These are phyloP conservation scores for Didymella segeticola DNA, from an alignment of 2,329 filamentous ascomycete species.

Conservation along the genomic window DNA sequence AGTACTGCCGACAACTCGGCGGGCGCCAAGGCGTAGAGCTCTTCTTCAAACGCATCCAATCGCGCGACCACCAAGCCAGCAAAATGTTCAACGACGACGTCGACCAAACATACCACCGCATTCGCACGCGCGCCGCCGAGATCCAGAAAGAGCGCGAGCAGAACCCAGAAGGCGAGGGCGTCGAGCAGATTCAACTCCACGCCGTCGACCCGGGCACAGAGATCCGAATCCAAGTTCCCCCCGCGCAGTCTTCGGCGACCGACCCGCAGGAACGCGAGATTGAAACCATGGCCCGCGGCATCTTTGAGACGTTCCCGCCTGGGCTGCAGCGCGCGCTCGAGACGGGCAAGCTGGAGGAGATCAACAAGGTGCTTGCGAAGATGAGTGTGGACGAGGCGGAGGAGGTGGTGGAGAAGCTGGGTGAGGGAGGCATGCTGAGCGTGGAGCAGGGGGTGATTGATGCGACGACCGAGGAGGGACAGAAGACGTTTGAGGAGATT, in stretches of 20 bases:
- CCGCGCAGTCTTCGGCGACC: constrained; percentile 54
- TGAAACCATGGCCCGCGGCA: constrained; percentile 67
- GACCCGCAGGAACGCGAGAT: constrained; percentile 64
- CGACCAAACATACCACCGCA: constrained; percentile 82
- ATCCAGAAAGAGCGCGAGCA: constrained; percentile 66
- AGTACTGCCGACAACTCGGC: constrained; percentile 92
- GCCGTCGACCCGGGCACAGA: constrained; percentile 92
- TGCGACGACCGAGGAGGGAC: constrained; percentile 86
- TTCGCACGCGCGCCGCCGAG: constrained; percentile 77
- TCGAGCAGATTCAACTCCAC: constrained; percentile 97
- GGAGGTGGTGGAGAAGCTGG: constrained; percentile 79
- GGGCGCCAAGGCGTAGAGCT: constrained; percentile 86
- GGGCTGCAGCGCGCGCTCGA: constrained; percentile 83
- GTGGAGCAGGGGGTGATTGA: constrained; percentile 94
- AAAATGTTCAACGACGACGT: constrained; percentile 94
- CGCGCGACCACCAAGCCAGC: constrained; percentile 84
- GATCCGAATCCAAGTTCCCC: constrained; percentile 86
- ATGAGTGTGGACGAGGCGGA: constrained; percentile 91
- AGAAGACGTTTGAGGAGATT: constrained; percentile 77
- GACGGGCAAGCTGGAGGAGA: constrained; percentile 85
- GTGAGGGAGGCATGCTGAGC: constrained; percentile 86
- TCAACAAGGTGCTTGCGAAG: constrained; percentile 85
- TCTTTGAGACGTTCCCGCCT: constrained; percentile 84
- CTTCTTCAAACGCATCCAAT: constrained; percentile 97
- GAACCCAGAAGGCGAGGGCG: constrained; percentile 64